A percentile compares a stretch with the other conserved stretches of the same genome.
phyloP scores from a whole-genome alignment of 2,329 filamentous ascomycete genomes.

The Sphaerostilbella broomeana region DNA sequence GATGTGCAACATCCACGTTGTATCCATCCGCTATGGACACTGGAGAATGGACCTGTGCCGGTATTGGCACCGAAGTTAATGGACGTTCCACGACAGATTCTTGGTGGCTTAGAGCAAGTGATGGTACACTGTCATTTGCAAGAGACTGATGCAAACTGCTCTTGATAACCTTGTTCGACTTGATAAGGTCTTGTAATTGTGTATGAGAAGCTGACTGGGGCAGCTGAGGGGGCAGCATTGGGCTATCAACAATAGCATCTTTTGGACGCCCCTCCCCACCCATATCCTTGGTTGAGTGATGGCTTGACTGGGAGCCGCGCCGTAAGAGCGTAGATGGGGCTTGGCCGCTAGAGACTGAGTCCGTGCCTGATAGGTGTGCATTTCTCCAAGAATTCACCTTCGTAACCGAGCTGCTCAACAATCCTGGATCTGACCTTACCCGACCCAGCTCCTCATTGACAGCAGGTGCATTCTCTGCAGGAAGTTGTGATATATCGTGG shows the following conservation, averaged over 20 bases:
- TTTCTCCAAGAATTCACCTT: conserved; percentile 45
- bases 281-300: conserved; percentile 43
- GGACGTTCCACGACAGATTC: conserved; percentile 38
- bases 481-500: conserved; percentile 19
- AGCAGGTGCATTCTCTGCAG: conserved; percentile 17
- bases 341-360: conserved; percentile 34
- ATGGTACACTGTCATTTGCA: conserved; percentile 52
- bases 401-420: conserved; percentile 35
- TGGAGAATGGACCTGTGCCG: conserved; percentile 22
- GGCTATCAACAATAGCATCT: conserved; percentile 49
- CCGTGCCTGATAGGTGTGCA: conserved; percentile 44
- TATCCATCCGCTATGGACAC: conserved; percentile 27
- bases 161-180: conserved; percentile 53
- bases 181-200: conserved; percentile 54
- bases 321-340: conserved; percentile 32
- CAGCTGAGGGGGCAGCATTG: conserved; percentile 51
- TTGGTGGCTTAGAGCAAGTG: conserved; percentile 45
- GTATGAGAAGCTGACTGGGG: conserved; percentile 44
- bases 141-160: conserved; percentile 48
- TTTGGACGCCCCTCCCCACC: conserved; percentile 30
- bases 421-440: conserved; percentile 30
- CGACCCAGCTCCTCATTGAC: conserved; percentile 26
- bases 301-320: conserved; percentile 43
- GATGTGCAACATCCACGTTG: conserved; percentile 40
- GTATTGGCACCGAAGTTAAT: conserved; percentile 21